A percentile compares a stretch with the other conserved stretches of the same genome.
Evolutionary conservation across 1,139 yeast genomes (phyloP).

Genomic region (Casaregolazyma lundiana): DNA sequence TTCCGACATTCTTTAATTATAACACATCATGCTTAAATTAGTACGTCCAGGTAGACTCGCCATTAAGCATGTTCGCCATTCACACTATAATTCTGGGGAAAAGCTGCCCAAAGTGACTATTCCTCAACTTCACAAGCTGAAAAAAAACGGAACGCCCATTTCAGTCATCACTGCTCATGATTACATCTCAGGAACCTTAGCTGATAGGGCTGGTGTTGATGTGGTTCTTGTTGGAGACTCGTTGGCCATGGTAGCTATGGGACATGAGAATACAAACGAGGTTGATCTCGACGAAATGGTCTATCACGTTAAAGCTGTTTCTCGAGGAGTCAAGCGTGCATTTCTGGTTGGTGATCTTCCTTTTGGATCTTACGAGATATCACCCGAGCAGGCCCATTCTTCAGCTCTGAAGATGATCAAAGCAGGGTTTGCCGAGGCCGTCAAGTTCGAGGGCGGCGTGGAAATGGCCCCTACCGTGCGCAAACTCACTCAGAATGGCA

Average conservation of each 20-base stretch:
- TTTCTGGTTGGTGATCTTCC: slow-evolving; percentile 85
- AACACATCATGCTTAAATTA: not conserved
- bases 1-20: too few relatives aligned
- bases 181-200: slow-evolving; percentile 67
- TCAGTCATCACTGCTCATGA: slow-evolving; percentile 86
- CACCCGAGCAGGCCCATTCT: slow-evolving; percentile 58
- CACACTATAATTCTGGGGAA: slow-evolving; percentile 6
- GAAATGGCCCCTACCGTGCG: slow-evolving; percentile 48
- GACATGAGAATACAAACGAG: slow-evolving; percentile 73
- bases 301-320: slow-evolving; percentile 70
- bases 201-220: slow-evolving; percentile 66
- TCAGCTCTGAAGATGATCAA: slow-evolving; percentile 60
- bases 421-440: slow-evolving; percentile 64
- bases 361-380: slow-evolving; percentile 75
- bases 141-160: slow-evolving; percentile 48
- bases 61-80: slow-evolving; percentile 1
- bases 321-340: slow-evolving; percentile 62
- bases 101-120: slow-evolving; percentile 33
- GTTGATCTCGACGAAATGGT: slow-evolving; percentile 72
- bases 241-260: slow-evolving; percentile 84
- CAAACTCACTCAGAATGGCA: slow-evolving; percentile 59
- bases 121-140: slow-evolving; percentile 43
- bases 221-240: slow-evolving; percentile 85
- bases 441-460: slow-evolving; percentile 83
- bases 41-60: not conserved